phyloP scores from a whole-genome alignment of 163 green algal species.

The Volvox carteri region DNA sequence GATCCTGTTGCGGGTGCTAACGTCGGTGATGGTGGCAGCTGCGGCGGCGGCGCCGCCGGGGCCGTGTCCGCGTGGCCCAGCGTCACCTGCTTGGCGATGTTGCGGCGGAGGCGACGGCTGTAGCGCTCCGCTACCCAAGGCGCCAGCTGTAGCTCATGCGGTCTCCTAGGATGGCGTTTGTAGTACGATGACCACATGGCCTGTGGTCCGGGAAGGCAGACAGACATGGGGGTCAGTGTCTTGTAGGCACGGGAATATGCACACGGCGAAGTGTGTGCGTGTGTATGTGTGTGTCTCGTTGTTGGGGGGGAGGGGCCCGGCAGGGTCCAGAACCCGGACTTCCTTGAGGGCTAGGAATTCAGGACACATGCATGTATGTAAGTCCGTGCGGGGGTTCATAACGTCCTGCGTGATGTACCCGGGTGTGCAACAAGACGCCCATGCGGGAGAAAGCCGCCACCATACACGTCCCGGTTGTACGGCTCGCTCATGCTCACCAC shows the following conservation, averaged over 20 bases:
- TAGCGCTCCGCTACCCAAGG: conserved; percentile 54
- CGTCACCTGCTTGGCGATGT: neutral
- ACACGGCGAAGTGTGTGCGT: too few species aligned
- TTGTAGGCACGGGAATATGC: too few species aligned
- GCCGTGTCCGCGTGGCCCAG: neutral
- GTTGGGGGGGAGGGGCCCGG: too few species aligned
- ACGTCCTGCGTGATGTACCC: too few species aligned
- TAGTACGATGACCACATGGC: conserved; percentile 33
- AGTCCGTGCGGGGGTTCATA: too few species aligned
- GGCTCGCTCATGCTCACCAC: neutral
- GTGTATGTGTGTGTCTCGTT: too few species aligned
- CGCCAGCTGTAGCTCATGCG: conserved; percentile 26
- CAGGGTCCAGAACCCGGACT: too few species aligned
- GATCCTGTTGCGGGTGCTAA: neutral
- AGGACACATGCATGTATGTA: too few species aligned
- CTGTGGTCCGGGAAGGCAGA: neutral
- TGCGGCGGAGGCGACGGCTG: conserved; percentile 31
- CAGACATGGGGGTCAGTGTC: neutral
- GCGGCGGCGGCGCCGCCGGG: neutral
- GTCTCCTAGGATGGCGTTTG: neutral
- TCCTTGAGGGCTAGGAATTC: too few species aligned
- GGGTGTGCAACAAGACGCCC: too few species aligned
- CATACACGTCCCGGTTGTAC: too few species aligned
- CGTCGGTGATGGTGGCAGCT: neutral
- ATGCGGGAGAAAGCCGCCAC: too few species aligned